Evolutionary conservation across 2,329 filamentous ascomycete species (phyloP), one percentile per base, ranked within the genome.

Genomic region (Rutstroemia sp.): DNA sequence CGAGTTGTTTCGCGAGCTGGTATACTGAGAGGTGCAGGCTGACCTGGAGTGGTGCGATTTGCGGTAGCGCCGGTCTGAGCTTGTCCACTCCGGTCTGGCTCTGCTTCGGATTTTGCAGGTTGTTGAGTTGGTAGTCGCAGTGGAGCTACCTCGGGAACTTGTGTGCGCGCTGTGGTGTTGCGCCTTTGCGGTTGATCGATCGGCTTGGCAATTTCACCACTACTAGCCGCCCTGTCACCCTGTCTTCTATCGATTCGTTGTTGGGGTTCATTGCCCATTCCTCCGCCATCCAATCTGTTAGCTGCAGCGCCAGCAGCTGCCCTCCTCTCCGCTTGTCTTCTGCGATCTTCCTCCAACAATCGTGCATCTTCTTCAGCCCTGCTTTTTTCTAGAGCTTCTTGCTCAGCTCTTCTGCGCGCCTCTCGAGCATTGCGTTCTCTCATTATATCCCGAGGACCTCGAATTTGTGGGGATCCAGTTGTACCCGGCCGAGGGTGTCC

Each of bases 401-500:
- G 72, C 59, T 78, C 76, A 57, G 64, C 64, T 81, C 79, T 63
- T 79, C 76, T 70, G 82, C 86, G 77, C 25, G 86, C 82, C 71
- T 95, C 89, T 60, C 92, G 81, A 62, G 88, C 88, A 55, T 82
- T 80, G 56, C 92, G 85, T 69, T 92, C 86, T 71, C 89, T 84
- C 92, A 96, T 95, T 66, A 97, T 92, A 74, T 92, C 88, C 62
- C 88, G 84, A 16, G 92, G 92, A 38, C 91, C 92, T 63, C 87
- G 83, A 59, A 96, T 88, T 25, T 87, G 78, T 16, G 67, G 67
- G 4, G 68, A 68, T 62, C 78, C 76, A 25, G 77, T 77, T 54
- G 78, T 77, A 19, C 73, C 72, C 37, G 80, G 76, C 2, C 75
- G 73, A 57, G 61, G 59, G 2, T 75, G 73, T 49, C 78, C 74